phyloP scores from a whole-genome alignment of 2,329 filamentous ascomycete species.

The Fusarium agapanthi region DNA sequence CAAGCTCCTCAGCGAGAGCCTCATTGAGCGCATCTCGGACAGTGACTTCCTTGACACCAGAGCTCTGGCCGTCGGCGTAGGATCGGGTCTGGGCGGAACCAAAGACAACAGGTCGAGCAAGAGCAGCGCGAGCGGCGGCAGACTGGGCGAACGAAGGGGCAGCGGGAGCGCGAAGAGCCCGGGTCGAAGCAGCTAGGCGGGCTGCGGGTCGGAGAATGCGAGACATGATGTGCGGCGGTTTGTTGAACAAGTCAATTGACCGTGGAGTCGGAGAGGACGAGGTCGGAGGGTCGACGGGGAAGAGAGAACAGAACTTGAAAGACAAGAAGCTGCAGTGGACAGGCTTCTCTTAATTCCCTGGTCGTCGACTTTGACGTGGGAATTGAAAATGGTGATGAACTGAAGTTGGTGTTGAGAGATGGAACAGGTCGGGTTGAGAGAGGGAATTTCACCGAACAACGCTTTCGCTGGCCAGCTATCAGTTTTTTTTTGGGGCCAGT shows the following conservation, averaged over 20 bases:
- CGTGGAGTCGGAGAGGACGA: conserved; percentile 25
- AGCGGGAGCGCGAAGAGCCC: conserved; percentile 48
- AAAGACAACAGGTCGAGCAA: conserved; percentile 51
- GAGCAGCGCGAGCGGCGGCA: conserved; percentile 49
- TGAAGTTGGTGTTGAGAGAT: conserved; percentile 41
- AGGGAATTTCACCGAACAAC: conserved; percentile 45
- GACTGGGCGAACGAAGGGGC: conserved; percentile 51
- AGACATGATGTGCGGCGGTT: conserved; percentile 52
- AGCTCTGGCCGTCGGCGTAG: conserved; percentile 60
- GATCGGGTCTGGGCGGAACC: conserved; percentile 59
- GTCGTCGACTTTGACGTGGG: conserved; percentile 40
- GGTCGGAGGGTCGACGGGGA: conserved; percentile 19
- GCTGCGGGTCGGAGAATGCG: conserved; percentile 61
- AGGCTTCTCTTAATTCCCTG: conserved; percentile 38
- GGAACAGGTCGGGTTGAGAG: conserved; percentile 42
- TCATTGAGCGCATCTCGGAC: conserved; percentile 98
- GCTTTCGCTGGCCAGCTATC: conserved; percentile 38
- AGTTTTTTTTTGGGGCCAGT: conserved; percentile 45
- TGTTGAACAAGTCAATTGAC: conserved; percentile 38
- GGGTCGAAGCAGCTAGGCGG: conserved; percentile 57
- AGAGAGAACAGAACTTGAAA: conserved; percentile 20
- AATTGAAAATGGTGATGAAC: conserved; percentile 36
- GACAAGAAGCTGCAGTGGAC: conserved; percentile 35
- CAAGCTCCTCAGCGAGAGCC: conserved; percentile 96
- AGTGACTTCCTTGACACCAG: conserved; percentile 87